Percentiles rank a stretch among this genome's conserved stretches.
These are phyloP conservation scores for Westerdykella ornata DNA, from an alignment of 2,329 filamentous ascomycete species.

Conservation along the genomic window DNA sequence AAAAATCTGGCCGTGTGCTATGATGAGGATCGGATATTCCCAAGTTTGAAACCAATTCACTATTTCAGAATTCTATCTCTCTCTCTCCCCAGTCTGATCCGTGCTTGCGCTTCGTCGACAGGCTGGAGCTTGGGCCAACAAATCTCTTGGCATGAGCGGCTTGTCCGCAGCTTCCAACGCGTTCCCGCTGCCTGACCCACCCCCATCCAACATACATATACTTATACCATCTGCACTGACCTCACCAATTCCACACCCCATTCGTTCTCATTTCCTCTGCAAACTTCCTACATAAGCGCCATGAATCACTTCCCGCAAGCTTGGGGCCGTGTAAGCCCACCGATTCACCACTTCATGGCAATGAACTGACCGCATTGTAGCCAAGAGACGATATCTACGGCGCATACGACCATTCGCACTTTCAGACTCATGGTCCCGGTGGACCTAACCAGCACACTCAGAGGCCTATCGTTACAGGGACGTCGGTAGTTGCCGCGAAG, in stretches of 20 bases:
- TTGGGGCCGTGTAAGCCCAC: slow-evolving; percentile 55
- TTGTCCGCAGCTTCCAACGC: slow-evolving; percentile 9
- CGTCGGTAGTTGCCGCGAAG: slow-evolving; percentile 90
- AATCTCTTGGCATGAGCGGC: slow-evolving; percentile 7
- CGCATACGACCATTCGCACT: slow-evolving; percentile 80
- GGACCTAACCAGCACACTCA: slow-evolving; percentile 75
- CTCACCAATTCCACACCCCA: slow-evolving; percentile 4
- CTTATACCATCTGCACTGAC: slow-evolving; percentile 14
- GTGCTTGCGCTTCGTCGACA: background rate
- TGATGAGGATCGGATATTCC: no score
- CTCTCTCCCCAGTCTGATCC: no score
- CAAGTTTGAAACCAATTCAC: no score
- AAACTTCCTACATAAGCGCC: slow-evolving; percentile 15
- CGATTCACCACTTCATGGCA: slow-evolving; percentile 9
- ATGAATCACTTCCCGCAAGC: slow-evolving; percentile 63
- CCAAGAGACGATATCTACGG: slow-evolving; percentile 97
- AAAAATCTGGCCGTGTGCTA: no score
- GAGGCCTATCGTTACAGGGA: slow-evolving; percentile 89
- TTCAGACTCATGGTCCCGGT: slow-evolving; percentile 59
- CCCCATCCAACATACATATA: slow-evolving; percentile 14
- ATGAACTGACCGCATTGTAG: slow-evolving; percentile 45
- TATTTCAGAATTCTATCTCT: no score
- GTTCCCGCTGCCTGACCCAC: slow-evolving; percentile 26
- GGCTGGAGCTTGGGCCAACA: slow-evolving; percentile 28
- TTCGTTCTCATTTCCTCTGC: background rate